Evolutionary conservation across 176 grass and related monocot species (phyloP).

Genomic region (Thinopyrum elongatum): DNA sequence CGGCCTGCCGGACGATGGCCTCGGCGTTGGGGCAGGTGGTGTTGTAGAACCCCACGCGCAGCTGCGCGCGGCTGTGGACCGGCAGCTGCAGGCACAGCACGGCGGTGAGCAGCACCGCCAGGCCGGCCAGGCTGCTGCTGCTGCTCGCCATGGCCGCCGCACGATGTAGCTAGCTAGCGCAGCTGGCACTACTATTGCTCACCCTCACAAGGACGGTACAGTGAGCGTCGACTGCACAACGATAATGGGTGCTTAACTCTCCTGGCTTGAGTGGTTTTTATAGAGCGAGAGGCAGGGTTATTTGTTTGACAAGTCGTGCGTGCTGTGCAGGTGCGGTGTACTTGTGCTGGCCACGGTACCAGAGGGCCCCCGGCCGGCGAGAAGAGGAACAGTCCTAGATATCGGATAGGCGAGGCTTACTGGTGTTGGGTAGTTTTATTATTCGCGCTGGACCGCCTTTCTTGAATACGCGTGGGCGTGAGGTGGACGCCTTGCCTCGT

Average conservation of each 20-base stretch:
- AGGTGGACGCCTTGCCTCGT: too few species aligned
- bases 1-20: conserved; percentile 58
- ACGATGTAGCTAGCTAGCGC: background rate
- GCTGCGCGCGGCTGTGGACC: conserved; percentile 14
- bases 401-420: too few species aligned
- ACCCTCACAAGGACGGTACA: background rate
- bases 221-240: background rate
- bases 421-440: too few species aligned
- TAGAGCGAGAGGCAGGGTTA: background rate
- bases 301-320: background rate
- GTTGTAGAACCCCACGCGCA: conserved; percentile 69
- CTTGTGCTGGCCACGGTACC: background rate
- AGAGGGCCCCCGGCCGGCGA: background rate
- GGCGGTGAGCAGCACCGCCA: conserved; percentile 5
- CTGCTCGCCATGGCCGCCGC: background rate
- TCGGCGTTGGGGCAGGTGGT: conserved; percentile 57
- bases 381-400: too few species aligned
- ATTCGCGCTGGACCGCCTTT: too few species aligned
- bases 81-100: conserved; percentile 32
- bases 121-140: background rate
- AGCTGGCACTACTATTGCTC: background rate
- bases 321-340: background rate
- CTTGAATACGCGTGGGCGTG: too few species aligned
- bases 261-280: background rate
- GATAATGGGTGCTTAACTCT: background rate